phyloP scores from a whole-genome alignment of 805 yeast species.

The Diddensiella santjacobensis region DNA sequence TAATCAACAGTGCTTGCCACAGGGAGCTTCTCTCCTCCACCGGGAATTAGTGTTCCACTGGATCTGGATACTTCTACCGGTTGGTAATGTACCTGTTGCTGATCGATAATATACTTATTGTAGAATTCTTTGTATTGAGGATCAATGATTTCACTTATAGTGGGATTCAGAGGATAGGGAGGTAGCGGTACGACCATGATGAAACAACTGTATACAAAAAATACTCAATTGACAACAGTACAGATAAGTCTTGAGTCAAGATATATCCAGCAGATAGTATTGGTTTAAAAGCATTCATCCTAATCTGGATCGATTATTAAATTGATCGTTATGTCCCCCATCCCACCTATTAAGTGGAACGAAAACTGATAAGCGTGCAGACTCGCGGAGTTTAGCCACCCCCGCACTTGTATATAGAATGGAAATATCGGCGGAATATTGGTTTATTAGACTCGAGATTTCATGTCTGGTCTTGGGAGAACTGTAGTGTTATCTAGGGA shows the following conservation, averaged over 20 bases:
- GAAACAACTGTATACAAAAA: not conserved
- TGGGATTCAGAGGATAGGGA: constrained; percentile 34
- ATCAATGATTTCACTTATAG: constrained; percentile 35
- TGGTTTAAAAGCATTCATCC: too few species aligned
- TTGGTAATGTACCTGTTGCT: constrained; percentile 16
- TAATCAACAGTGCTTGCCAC: constrained; percentile 12
- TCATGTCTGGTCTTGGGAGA: constrained; percentile 2
- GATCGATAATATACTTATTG: constrained; percentile 28
- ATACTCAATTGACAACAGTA: too few species aligned
- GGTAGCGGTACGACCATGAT: constrained; percentile 16
- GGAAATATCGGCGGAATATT: too few species aligned
- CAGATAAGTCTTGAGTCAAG: too few species aligned
- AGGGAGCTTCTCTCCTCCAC: constrained; percentile 11
- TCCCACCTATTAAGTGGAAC: too few species aligned
- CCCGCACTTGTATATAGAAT: too few species aligned
- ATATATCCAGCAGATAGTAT: too few species aligned
- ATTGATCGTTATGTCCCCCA: too few species aligned
- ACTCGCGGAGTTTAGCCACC: too few species aligned
- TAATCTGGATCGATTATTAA: too few species aligned
- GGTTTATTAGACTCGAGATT: too few species aligned
- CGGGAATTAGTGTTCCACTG: constrained; percentile 15
- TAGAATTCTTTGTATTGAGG: constrained; percentile 40
- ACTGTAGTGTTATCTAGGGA: constrained; percentile 52
- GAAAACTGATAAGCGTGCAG: too few species aligned
- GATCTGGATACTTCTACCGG: constrained; percentile 14